These are phyloP conservation scores for Huntiella moniliformis DNA, from an alignment of 2,329 filamentous ascomycete species.

Conservation along the genomic window DNA sequence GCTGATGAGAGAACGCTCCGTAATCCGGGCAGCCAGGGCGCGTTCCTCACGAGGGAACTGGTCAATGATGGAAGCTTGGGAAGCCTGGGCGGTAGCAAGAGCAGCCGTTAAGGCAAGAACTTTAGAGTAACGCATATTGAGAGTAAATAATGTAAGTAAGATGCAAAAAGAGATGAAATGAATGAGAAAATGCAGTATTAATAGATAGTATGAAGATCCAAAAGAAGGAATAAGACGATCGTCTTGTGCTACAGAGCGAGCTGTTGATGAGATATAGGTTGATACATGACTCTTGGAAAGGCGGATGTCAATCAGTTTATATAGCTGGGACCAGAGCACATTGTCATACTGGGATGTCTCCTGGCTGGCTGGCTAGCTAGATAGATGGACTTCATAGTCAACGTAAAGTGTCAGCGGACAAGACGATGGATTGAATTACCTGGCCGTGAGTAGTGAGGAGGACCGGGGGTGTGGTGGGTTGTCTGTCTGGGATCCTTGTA, in stretches of 20 bases:
- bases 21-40: conserved; percentile 1
- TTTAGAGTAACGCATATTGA: conserved; percentile 6
- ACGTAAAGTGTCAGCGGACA: no score
- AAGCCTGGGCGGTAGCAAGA: neutral
- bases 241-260: neutral
- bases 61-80: neutral
- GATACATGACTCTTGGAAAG: no score
- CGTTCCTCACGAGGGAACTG: conserved; percentile 7
- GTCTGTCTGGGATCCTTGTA: no score
- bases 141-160: neutral
- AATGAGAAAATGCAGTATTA: neutral
- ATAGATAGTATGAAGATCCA: neutral
- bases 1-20: conserved; percentile 4
- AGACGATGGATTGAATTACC: no score
- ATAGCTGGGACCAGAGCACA: no score
- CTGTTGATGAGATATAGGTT: no score
- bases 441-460: no score
- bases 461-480: no score
- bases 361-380: no score
- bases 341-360: no score
- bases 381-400: no score
- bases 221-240: neutral
- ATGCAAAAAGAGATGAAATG: neutral
- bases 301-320: no score
- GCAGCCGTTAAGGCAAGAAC: neutral